Percentiles rank a stretch among this genome's conserved stretches.
phyloP scores from a whole-genome alignment of 2,329 filamentous ascomycete species.

The Xylaria sp. region DNA sequence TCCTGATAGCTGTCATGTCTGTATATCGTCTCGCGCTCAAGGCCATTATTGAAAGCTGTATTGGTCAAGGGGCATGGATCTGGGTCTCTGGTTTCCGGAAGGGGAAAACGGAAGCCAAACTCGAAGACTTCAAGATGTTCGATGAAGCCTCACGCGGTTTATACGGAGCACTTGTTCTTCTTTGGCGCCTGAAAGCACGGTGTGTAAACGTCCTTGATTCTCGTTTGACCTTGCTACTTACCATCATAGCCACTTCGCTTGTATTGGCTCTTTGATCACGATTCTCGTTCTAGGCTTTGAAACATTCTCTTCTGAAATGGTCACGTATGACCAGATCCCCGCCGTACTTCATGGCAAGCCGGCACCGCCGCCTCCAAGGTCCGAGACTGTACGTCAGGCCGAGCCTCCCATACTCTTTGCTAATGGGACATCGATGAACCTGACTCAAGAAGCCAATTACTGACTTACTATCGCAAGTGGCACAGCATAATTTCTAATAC shows the following conservation, averaged over 20 bases:
- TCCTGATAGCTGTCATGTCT: constrained; percentile 47
- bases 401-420: neutral
- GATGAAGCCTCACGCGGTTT: constrained; percentile 47
- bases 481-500: constrained; percentile 40
- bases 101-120: constrained; percentile 39
- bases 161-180: constrained; percentile 43
- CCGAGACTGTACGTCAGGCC: constrained; percentile 37
- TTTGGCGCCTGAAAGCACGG: constrained; percentile 46
- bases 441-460: neutral
- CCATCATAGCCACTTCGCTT: constrained; percentile 43
- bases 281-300: constrained; percentile 47
- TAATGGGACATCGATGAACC: neutral
- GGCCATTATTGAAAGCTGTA: constrained; percentile 44
- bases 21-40: constrained; percentile 45
- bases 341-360: constrained; percentile 30
- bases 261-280: constrained; percentile 46
- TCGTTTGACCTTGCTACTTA: neutral
- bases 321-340: constrained; percentile 41
- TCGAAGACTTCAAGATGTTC: constrained; percentile 49
- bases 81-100: constrained; percentile 46
- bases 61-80: constrained; percentile 49
- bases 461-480: constrained; percentile 32
- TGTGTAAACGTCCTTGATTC: constrained; percentile 25
- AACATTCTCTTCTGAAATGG: constrained; percentile 48
- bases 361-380: constrained; percentile 40